Conservation (phyloP, 2,329 filamentous ascomycete species). For the Penicillium sp. region DNA sequence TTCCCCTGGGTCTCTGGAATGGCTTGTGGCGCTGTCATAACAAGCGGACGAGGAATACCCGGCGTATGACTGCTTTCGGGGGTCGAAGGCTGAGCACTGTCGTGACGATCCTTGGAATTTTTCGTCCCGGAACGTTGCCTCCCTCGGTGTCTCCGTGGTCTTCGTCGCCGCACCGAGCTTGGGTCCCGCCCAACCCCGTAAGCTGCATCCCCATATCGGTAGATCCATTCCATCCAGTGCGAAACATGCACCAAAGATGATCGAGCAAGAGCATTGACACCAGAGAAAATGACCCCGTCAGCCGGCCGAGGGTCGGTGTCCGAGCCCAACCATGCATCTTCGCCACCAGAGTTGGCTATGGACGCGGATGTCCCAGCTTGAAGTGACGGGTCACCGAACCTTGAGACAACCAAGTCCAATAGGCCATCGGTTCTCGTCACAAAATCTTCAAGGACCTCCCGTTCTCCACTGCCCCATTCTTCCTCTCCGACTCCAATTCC, state of each 20-base stretch:
- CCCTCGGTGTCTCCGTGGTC: constrained; percentile 33
- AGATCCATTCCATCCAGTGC: constrained; percentile 85
- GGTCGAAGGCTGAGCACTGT: constrained; percentile 11
- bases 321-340: constrained; percentile 68
- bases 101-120: constrained; percentile 8
- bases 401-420: constrained; percentile 81
- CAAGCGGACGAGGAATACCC: constrained; percentile 46
- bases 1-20: constrained; percentile 14
- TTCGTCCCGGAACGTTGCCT: constrained; percentile 12
- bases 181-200: constrained; percentile 84
- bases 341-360: constrained; percentile 19
- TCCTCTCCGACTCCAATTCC: constrained; percentile 95
- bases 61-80: constrained; percentile 33
- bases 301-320: constrained; percentile 65
- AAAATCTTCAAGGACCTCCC: constrained; percentile 89
- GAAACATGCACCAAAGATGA: constrained; percentile 70
- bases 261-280: constrained; percentile 68
- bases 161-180: constrained; percentile 58
- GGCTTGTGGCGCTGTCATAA: constrained; percentile 26
- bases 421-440: constrained; percentile 75
- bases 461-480: constrained; percentile 87
- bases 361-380: constrained; percentile 23
- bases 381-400: constrained; percentile 64
- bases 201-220: constrained; percentile 75
- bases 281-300: constrained; percentile 84